Evolutionary conservation across 192 early-diverging fungal genomes (phyloP).

Genomic region (Glomus cerebriforme): DNA sequence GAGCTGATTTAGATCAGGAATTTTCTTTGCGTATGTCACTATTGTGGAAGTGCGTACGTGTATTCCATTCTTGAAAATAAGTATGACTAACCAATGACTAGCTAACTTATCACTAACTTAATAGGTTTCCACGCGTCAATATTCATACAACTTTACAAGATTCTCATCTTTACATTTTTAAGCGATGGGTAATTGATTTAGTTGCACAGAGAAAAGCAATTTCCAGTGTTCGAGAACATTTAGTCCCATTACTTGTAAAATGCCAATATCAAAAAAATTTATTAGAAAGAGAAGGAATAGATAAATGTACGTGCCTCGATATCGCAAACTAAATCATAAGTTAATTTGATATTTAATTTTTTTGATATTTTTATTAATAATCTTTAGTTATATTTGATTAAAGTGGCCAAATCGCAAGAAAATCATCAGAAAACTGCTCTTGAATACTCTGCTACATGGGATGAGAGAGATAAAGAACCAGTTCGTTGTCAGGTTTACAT

Average conservation of each 20-base stretch:
- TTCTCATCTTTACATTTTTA: conserved; percentile 92
- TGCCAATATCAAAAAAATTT: conserved; percentile 80
- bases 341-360: too few relatives aligned
- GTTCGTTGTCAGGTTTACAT: conserved; percentile 58
- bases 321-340: too few relatives aligned
- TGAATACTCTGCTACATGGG: conserved; percentile 39
- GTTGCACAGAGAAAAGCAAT: conserved; percentile 61
- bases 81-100: background rate
- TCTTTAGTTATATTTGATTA: too few relatives aligned
- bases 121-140: conserved; percentile 78
- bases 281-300: conserved; percentile 63
- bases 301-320: conserved; percentile 51
- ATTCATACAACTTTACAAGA: conserved; percentile 84
- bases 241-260: conserved; percentile 85
- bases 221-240: conserved; percentile 77
- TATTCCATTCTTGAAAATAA: background rate
- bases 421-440: conserved; percentile 41
- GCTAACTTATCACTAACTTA: background rate
- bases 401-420: conserved; percentile 36
- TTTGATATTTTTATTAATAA: too few relatives aligned
- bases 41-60: conserved; percentile 41
- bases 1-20: conserved; percentile 56
- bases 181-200: conserved; percentile 90
- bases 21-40: conserved; percentile 58
- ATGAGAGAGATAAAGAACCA: conserved; percentile 48